These are phyloP conservation scores for Luzula sylvatica DNA, from an alignment of 176 grass and related monocot species.

Conservation along the genomic window DNA sequence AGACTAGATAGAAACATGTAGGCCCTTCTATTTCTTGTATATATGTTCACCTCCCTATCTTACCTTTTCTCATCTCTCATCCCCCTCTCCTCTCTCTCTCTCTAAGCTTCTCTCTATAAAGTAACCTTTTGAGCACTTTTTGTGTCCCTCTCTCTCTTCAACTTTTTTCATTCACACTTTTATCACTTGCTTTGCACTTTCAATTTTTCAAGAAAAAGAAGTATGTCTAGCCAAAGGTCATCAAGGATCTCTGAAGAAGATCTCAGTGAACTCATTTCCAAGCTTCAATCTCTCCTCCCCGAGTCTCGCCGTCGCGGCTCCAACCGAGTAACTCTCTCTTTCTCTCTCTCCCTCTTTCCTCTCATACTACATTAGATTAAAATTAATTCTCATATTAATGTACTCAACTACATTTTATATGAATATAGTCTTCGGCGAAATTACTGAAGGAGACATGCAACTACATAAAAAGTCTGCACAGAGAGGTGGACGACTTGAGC, in stretches of 20 bases:
- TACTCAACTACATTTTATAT: not conserved
- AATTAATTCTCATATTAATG: not conserved
- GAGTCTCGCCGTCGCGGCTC: constrained; percentile 50
- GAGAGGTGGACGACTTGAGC: constrained; percentile 87
- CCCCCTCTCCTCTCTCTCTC: constrained; percentile 31
- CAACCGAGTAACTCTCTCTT: constrained; percentile 33
- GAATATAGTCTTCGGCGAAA: constrained; percentile 73
- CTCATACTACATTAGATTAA: not conserved
- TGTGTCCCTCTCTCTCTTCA: not conserved
- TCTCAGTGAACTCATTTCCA: constrained; percentile 82
- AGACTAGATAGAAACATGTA: constrained; percentile 26
- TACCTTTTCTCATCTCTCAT: not conserved
- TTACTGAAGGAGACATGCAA: constrained; percentile 83
- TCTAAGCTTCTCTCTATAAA: constrained; percentile 37
- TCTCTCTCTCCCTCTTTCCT: not conserved
- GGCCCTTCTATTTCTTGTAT: constrained; percentile 14
- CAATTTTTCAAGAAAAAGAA: not conserved
- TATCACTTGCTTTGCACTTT: not conserved
- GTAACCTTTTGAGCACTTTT: not conserved
- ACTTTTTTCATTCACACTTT: constrained; percentile 2
- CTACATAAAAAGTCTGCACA: constrained; percentile 96
- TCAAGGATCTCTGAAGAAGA: constrained; percentile 75
- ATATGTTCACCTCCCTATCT: not conserved
- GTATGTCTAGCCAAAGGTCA: constrained; percentile 68
- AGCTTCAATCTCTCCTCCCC: constrained; percentile 75